A percentile compares a stretch with the other conserved stretches of the same genome.
phyloP scores from a whole-genome alignment of 805 yeast species.

The Metschnikowia aberdeeniae region DNA sequence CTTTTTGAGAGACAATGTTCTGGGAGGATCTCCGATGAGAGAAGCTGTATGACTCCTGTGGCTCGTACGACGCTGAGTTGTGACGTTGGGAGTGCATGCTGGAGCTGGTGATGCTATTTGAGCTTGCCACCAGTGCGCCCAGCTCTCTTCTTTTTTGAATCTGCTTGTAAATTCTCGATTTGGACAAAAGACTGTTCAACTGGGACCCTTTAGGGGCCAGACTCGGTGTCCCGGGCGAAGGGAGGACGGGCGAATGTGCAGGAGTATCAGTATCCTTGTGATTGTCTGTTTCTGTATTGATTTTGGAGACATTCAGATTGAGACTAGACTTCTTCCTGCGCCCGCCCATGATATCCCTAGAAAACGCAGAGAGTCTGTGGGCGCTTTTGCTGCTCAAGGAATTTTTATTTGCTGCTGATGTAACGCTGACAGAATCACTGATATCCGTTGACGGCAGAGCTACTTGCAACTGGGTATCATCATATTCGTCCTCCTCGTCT shows the following conservation, averaged over 20 bases:
- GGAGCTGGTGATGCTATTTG: slow-evolving; percentile 16
- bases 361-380: slow-evolving; percentile 10
- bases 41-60: slow-evolving; percentile 8
- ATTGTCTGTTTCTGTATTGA: background rate
- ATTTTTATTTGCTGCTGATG: slow-evolving; percentile 3
- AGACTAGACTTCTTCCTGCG: slow-evolving; percentile 13
- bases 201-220: slow-evolving; percentile 7
- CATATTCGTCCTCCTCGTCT: slow-evolving; percentile 12
- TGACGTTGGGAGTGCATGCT: slow-evolving; percentile 23
- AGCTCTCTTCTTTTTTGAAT: slow-evolving; percentile 37
- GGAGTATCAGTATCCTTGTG: background rate
- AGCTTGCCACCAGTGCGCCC: slow-evolving; percentile 16
- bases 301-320: slow-evolving; percentile 5
- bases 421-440: slow-evolving; percentile 2
- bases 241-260: slow-evolving; percentile 1
- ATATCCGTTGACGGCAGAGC: background rate
- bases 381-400: background rate
- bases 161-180: slow-evolving; percentile 34
- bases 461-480: slow-evolving; percentile 4
- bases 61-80: slow-evolving; percentile 17
- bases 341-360: slow-evolving; percentile 10
- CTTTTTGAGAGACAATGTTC: slow-evolving; percentile 16
- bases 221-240: slow-evolving; percentile 2
- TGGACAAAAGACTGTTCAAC: slow-evolving; percentile 24
- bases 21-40: slow-evolving; percentile 17